Evolutionary conservation across 805 yeast genomes (phyloP).

Genomic region (Pichia gijzeniarum): DNA sequence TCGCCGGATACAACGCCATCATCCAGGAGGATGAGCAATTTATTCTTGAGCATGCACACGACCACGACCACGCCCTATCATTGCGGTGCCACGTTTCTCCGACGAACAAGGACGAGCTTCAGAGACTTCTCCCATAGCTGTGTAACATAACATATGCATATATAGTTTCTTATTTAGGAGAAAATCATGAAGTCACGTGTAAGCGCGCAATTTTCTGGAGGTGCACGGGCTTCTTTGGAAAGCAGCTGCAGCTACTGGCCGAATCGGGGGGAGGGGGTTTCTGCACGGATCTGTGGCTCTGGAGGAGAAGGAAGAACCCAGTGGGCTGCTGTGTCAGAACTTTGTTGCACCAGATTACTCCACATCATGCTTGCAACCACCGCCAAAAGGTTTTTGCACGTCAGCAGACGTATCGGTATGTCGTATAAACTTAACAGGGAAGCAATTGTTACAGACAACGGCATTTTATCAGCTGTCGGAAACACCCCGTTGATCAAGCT

Average conservation of each 20-base stretch:
- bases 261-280: too few species aligned
- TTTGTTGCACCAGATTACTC: too few species aligned
- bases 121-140: conserved; percentile 15
- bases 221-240: too few species aligned
- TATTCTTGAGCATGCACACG: conserved; percentile 28
- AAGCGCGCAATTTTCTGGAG: conserved; percentile 4
- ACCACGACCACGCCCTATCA: conserved; percentile 23
- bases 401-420: conserved; percentile 8
- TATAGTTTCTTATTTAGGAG: too few species aligned
- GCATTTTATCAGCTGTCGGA: conserved; percentile 83
- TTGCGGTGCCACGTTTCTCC: conserved; percentile 14
- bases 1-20: conserved; percentile 17
- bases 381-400: conserved; percentile 11
- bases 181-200: conserved; percentile 16
- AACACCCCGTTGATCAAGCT: conserved; percentile 79
- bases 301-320: too few species aligned
- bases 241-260: too few species aligned
- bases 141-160: too few species aligned
- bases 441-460: conserved; percentile 60
- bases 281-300: too few species aligned
- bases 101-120: conserved; percentile 23
- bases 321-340: too few species aligned
- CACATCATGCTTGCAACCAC: conserved; percentile 4
- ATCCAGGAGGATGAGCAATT: conserved; percentile 29
- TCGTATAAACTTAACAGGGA: conserved; percentile 40